phyloP scores from a whole-genome alignment of 2,329 filamentous ascomycete species.

The Dothistroma pini region DNA sequence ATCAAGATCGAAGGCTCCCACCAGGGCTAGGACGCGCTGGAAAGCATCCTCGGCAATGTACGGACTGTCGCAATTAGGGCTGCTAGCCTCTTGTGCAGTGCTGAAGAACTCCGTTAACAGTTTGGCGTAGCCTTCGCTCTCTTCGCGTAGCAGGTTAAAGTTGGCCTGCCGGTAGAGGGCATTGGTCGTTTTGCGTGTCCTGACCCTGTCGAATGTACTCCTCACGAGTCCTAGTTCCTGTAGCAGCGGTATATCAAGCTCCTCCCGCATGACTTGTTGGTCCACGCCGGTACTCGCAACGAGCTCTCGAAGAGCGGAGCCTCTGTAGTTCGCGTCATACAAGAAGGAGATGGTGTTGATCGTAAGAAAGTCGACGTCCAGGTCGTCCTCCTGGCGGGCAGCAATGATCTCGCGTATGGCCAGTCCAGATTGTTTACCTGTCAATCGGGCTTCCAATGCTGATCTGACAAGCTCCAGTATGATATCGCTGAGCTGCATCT shows the following conservation, averaged over 20 bases:
- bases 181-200: constrained; percentile 87
- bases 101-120: constrained; percentile 94
- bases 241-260: constrained; percentile 76
- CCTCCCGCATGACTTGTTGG: constrained; percentile 67
- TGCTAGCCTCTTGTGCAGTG: constrained; percentile 59
- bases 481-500: constrained; percentile 65
- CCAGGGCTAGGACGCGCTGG: constrained; percentile 86
- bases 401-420: constrained; percentile 72
- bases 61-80: constrained; percentile 70
- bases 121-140: constrained; percentile 95
- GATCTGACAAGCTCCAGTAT: constrained; percentile 83
- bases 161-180: constrained; percentile 92
- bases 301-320: constrained; percentile 60
- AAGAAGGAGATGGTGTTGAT: constrained; percentile 79
- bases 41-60: constrained; percentile 80
- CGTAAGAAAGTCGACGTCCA: constrained; percentile 60
- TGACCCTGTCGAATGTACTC: constrained; percentile 76
- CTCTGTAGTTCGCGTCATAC: constrained; percentile 64
- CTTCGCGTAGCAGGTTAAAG: constrained; percentile 91
- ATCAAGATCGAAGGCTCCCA: constrained; percentile 95
- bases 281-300: constrained; percentile 70
- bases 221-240: constrained; percentile 75
- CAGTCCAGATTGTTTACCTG: constrained; percentile 64
- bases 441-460: constrained; percentile 65
- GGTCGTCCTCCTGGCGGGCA: constrained; percentile 47